Conservation (phyloP, 495 filamentous ascomycete genomes). For the Talaromyces nanjingensis region DNA sequence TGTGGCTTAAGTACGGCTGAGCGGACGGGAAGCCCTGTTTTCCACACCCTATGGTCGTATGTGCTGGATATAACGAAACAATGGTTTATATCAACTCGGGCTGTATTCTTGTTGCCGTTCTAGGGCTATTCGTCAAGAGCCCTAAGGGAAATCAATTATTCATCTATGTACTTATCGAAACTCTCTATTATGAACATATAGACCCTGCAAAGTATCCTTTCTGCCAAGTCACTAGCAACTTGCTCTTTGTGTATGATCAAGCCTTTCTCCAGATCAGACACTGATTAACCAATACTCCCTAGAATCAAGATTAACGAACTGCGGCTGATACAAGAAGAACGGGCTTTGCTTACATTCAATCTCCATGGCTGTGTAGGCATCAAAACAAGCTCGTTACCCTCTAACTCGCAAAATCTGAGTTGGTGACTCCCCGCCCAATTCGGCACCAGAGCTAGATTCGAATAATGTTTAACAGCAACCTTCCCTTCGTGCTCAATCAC, state of each 20-base stretch:
- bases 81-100: background rate
- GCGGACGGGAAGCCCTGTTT: background rate
- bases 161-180: too few species aligned
- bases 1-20: conserved; percentile 6
- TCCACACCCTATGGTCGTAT: conserved; percentile 1
- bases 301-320: background rate
- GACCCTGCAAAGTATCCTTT: background rate
- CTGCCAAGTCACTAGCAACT: too few species aligned
- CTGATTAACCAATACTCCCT: background rate
- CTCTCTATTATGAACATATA: background rate
- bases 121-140: too few species aligned
- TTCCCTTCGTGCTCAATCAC: background rate
- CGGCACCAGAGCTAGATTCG: background rate
- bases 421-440: background rate
- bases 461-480: background rate
- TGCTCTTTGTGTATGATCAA: background rate
- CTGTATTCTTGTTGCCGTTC: too few species aligned
- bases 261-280: background rate
- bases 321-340: background rate
- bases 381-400: background rate
- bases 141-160: too few species aligned
- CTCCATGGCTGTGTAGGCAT: background rate
- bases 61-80: background rate
- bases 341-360: background rate
- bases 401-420: background rate